Evolutionary conservation across 2,329 filamentous ascomycete species (phyloP), one percentile per base, ranked within the genome.

Genomic region (Pseudogymnoascus sp.): DNA sequence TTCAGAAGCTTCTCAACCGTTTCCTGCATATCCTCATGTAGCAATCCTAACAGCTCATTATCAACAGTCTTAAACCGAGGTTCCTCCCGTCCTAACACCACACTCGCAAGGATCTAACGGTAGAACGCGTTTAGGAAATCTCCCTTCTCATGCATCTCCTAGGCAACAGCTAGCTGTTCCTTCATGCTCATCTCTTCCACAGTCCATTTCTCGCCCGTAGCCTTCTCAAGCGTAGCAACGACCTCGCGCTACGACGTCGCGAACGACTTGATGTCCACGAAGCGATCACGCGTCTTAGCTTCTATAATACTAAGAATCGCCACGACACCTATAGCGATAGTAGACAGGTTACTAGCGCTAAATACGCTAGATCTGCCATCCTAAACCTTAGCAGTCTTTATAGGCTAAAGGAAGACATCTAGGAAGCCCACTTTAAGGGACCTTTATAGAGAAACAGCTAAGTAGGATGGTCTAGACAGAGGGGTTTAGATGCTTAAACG

Each of bases 221-320:
- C 71, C 11, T 70, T 69, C 68, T 72, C 68, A 4, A 71, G 69
- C 36, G 69, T 71, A 1, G 66, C 70, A 13, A 77, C 67, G n/a
- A 76, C 66, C 39, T 76, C 70, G 11, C 71, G 71, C 66, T 76
- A 74, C 16, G 71, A 73, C 13, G 70, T 65, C 43, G 68, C 66
- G 61, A 76, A 74, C 7, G 75, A 75, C 25, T 71, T 67, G 31
- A 74, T 68, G 66, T 71, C 74, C 8, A 75, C 63, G 61, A 68
- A 72, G 25, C 67, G 66, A 64, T 78, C 77, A 1, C 69, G 66
- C 3, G 76, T 70, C 34, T 75, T 70, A 3, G 75, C 25, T 75
- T 71, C 37, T 71, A 68, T 16, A 43, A 11, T 43, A 43, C 39
- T 43, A 11, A 78, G 68, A 2, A 76, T 65, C 10, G 69, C 71